Evolutionary conservation across 257 asterid genomes (phyloP).

Genomic region (Nicotiana attenuata): DNA sequence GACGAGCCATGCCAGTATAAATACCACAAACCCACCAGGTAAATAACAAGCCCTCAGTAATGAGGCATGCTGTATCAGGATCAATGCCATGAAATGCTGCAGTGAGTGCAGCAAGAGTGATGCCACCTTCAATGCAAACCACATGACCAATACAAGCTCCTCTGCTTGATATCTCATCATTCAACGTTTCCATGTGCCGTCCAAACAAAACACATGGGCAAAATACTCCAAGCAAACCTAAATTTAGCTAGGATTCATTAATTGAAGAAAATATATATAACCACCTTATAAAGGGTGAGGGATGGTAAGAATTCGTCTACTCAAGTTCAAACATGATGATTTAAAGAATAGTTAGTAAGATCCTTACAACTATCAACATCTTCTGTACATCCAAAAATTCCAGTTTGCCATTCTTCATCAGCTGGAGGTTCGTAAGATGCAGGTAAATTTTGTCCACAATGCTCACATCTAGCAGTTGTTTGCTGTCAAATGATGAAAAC

Average conservation of each 20-base stretch:
- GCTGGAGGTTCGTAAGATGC: constrained; percentile 60
- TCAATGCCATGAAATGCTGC: constrained; percentile 64
- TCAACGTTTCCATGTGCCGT: constrained; percentile 54
- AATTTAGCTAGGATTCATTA: too few relatives aligned
- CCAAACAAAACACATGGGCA: constrained; percentile 75
- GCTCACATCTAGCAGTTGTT: constrained; percentile 50
- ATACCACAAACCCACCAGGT: constrained; percentile 89
- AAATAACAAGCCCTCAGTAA: constrained; percentile 70
- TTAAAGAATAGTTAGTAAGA: neutral
- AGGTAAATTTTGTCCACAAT: constrained; percentile 70
- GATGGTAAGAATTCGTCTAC: too few relatives aligned
- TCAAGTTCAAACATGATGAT: neutral
- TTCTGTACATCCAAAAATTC: constrained; percentile 63
- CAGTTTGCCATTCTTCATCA: constrained; percentile 72
- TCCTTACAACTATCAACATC: constrained; percentile 58
- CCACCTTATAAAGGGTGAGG: too few relatives aligned
- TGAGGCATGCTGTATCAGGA: constrained; percentile 59
- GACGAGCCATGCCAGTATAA: constrained; percentile 81
- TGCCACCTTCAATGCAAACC: constrained; percentile 70
- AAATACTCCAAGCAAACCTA: constrained; percentile 53
- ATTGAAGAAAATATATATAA: too few relatives aligned
- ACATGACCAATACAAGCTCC: constrained; percentile 61
- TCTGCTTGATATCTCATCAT: constrained; percentile 45
- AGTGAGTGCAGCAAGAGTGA: constrained; percentile 63
- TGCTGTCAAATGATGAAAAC: constrained; percentile 22